phyloP scores from a whole-genome alignment of 495 filamentous ascomycete species.

The Cercophora scortea region DNA sequence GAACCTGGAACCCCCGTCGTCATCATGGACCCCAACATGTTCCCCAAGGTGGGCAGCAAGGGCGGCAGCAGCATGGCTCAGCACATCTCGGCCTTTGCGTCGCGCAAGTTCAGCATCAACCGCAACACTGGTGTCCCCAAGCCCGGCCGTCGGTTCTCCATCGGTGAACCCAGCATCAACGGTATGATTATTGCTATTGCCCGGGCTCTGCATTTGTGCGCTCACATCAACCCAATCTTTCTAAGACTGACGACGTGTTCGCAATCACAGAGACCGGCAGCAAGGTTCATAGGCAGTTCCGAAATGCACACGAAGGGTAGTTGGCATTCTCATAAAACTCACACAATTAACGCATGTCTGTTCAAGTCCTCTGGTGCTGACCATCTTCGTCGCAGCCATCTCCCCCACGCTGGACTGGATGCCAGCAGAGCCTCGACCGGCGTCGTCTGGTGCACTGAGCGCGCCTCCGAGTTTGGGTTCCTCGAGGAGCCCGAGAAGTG shows the following conservation, averaged over 20 bases:
- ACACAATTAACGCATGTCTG: not conserved
- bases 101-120: constrained; percentile 52
- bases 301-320: constrained; percentile 70
- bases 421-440: constrained; percentile 74
- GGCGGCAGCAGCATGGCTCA: too few relatives aligned
- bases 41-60: too few relatives aligned
- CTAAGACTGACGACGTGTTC: constrained; percentile 14
- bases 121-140: constrained; percentile 45
- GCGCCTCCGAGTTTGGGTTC: constrained; percentile 72
- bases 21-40: too few relatives aligned
- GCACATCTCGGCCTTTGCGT: constrained; percentile 26
- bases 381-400: constrained; percentile 39
- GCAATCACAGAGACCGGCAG: constrained; percentile 56
- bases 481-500: constrained; percentile 71
- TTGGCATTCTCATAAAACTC: not conserved
- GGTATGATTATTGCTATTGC: constrained; percentile 20
- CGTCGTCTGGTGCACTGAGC: constrained; percentile 82
- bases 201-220: too few relatives aligned
- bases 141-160: constrained; percentile 42
- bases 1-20: too few relatives aligned
- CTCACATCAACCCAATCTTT: not conserved
- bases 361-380: not conserved
- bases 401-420: constrained; percentile 83
- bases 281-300: constrained; percentile 79
- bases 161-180: constrained; percentile 40